Conservation (phyloP, 805 yeast genomes). For the Candida adriatica region DNA sequence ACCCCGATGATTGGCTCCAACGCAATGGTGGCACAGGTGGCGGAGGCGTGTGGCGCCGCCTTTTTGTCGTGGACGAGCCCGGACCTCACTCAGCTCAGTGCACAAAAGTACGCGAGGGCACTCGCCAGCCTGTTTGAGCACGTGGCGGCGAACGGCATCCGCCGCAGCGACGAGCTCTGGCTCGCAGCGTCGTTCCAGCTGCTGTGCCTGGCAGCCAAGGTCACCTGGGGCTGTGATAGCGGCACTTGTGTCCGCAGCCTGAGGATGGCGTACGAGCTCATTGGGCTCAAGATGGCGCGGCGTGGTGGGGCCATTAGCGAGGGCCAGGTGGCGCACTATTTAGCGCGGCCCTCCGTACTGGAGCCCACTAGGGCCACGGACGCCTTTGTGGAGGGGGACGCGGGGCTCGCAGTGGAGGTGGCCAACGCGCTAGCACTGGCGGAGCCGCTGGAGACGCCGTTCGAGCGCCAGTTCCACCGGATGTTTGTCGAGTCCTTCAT, state of each 20-base stretch:
- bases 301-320: slow-evolving; percentile 1
- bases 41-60: slow-evolving; percentile 36
- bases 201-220: slow-evolving; percentile 33
- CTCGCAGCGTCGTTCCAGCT: slow-evolving; percentile 32
- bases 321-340: neutral
- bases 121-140: slow-evolving; percentile 14
- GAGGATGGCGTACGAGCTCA: slow-evolving; percentile 29
- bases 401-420: too few species aligned
- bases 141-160: slow-evolving; percentile 1
- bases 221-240: slow-evolving; percentile 20
- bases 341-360: neutral
- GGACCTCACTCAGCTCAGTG: slow-evolving; percentile 22
- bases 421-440: too few species aligned
- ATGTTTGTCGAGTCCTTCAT: slow-evolving; percentile 39
- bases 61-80: slow-evolving; percentile 29
- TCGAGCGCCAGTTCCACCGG: slow-evolving; percentile 20
- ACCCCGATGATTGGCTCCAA: slow-evolving; percentile 29
- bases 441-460: too few species aligned
- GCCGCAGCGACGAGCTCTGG: slow-evolving; percentile 29
- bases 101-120: slow-evolving; percentile 22
- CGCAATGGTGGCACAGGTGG: slow-evolving; percentile 26
- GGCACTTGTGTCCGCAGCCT: slow-evolving; percentile 21
- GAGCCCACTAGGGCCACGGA: slow-evolving; percentile 1
- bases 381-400: too few species aligned
- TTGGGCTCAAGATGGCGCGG: slow-evolving; percentile 22